These are phyloP conservation scores for Populus hybrid DNA, from an alignment of 441 rosid genomes.

Conservation along the genomic window DNA sequence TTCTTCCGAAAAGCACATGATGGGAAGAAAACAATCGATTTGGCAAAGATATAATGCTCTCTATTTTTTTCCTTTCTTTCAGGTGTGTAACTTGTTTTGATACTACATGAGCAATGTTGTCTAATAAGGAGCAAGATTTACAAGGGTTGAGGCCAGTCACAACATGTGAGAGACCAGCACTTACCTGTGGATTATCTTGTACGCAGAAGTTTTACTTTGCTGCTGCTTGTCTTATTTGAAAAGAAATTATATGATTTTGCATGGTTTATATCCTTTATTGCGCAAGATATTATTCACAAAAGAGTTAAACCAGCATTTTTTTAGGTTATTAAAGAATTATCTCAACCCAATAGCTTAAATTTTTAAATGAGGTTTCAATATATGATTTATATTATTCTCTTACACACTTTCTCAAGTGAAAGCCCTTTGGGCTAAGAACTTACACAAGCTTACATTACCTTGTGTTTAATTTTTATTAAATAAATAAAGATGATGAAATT, in stretches of 20 bases:
- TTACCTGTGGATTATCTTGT: background rate
- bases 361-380: no score
- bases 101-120: background rate
- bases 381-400: no score
- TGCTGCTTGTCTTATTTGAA: background rate
- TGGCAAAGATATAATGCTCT: slow-evolving; percentile 6
- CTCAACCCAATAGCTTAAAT: no score
- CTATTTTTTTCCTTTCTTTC: background rate
- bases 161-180: background rate
- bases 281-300: no score
- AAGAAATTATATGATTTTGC: background rate
- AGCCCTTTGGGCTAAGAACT: no score
- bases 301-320: no score
- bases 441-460: no score
- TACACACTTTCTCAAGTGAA: no score
- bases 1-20: slow-evolving; percentile 20
- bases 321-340: no score
- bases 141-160: background rate
- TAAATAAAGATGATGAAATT: no score
- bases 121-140: background rate
- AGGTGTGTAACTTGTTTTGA: background rate
- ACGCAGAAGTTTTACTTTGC: background rate
- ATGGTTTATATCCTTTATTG: background rate
- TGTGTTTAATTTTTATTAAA: no score
- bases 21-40: slow-evolving; percentile 20